Base-by-base conservation (phyloP, 768 basidiomycete species). In the Symmetrospora coprosmae region DNA sequence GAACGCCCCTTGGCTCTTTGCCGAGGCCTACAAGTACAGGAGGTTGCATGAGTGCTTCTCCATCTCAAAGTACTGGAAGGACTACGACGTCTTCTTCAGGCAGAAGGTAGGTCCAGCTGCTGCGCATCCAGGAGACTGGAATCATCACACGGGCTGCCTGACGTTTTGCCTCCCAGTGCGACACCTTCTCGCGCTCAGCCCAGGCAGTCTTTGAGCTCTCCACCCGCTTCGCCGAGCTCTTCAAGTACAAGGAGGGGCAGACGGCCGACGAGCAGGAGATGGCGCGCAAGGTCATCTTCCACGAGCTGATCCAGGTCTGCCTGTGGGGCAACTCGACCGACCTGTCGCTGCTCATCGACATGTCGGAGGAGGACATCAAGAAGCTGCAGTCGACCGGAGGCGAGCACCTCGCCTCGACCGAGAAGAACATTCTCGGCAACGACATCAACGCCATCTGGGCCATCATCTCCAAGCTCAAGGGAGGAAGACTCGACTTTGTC, bases 251-350 rank as follows among this genome's bases (percentile, higher is more conserved):
- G 23, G 77, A 79, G 7, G 75, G 76, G 16, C 47, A 71, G 9
- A 35, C 21, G 30, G 66, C 63, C 2, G 71, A 68, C 14, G 81
- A 80, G 63, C 81, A 78, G 63, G 65, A 71, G 64, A 71, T 72
- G 62, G 87, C 87, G 41, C 67, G 70, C 65, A 80, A 83, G 21
- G 38, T 79, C 50, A 84, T 91, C 82, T 96, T 96, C 76, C 75
- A 84, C 45, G 91, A 96, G 72, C 74, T 96, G 48, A 90, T 89
- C 3, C 91, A 94, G 79, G 88, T 94, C 51, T 92, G 89, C 70
- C 78, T 92, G 13, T 94, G 90, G 90, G 91, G 91, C 16, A 94
- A 96, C 74, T 89, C 90, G 8, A 96, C 91, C 49, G 91, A 94
- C 73, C 77, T 94, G 49, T 92, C 89, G 2, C 78, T 96, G 35